phyloP scores from a whole-genome alignment of 208 protist species.

The Trypanosoma theileri region DNA sequence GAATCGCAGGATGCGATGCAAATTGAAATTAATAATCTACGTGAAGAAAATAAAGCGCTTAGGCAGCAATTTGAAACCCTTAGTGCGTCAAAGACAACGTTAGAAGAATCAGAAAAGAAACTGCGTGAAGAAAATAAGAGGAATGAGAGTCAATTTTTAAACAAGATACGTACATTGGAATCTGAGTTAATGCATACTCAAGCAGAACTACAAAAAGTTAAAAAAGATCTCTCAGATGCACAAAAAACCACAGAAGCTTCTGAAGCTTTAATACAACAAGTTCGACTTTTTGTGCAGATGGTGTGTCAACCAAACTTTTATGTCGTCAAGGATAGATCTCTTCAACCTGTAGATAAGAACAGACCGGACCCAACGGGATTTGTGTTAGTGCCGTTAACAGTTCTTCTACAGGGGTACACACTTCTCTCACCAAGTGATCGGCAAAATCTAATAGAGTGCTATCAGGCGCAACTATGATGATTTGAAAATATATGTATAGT shows the following conservation, averaged over 20 bases:
- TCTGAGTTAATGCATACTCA: conserved; percentile 25
- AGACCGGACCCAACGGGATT: conserved; percentile 72
- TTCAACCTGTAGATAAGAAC: conserved; percentile 75
- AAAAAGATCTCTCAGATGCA: conserved; percentile 24
- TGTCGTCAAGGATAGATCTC: conserved; percentile 75
- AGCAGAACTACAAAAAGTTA: conserved; percentile 19
- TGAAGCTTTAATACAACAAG: conserved; percentile 60
- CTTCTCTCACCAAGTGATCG: conserved; percentile 67
- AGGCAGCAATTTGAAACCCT: conserved; percentile 6
- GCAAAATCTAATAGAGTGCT: conserved; percentile 62
- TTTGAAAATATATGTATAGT: not conserved
- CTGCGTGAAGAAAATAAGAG: conserved; percentile 13
- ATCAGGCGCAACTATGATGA: conserved; percentile 34
- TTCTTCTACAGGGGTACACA: conserved; percentile 81
- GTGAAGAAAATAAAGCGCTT: conserved; percentile 12
- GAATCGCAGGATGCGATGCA: not conserved
- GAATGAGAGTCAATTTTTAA: not conserved
- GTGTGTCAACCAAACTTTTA: conserved; percentile 81
- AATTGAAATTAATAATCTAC: not conserved
- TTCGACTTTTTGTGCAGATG: conserved; percentile 70
- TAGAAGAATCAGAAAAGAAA: conserved; percentile 6
- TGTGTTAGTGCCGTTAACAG: conserved; percentile 73
- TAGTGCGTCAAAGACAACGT: not conserved
- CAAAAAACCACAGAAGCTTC: conserved; percentile 28
- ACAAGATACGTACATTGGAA: conserved; percentile 13